Conservation (phyloP, 306 rosid genomes). For the Prunus salicina region DNA sequence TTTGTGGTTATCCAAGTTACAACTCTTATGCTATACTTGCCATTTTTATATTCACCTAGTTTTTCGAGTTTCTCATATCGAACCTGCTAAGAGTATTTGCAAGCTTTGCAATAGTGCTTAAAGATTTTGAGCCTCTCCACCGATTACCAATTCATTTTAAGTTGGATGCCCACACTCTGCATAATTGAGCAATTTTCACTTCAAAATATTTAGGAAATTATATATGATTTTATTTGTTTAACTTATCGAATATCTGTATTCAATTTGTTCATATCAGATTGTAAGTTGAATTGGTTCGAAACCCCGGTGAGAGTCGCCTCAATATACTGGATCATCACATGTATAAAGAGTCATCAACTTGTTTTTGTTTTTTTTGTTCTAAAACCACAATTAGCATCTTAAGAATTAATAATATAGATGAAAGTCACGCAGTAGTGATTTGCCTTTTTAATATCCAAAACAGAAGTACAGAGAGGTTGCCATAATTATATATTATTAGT, state of each 20-base stretch:
- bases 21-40: background rate
- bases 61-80: background rate
- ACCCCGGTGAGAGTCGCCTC: background rate
- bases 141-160: too few species aligned
- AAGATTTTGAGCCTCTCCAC: too few species aligned
- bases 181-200: too few species aligned
- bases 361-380: background rate
- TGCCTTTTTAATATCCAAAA: too few species aligned
- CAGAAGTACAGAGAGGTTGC: too few species aligned
- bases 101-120: too few species aligned
- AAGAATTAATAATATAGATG: too few species aligned
- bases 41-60: background rate
- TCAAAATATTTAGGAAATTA: too few species aligned
- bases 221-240: background rate
- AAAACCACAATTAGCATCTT: too few species aligned
- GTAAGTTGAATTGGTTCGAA: background rate
- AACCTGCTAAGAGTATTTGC: background rate
- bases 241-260: background rate
- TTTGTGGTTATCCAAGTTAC: background rate
- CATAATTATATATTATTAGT: too few species aligned
- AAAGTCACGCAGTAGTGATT: too few species aligned
- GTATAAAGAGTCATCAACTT: background rate
- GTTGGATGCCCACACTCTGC: too few species aligned
- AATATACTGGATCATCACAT: background rate
- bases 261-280: background rate